Evolutionary conservation across 495 filamentous ascomycete genomes (phyloP).

Genomic region (Aspergillus conjunctus): DNA sequence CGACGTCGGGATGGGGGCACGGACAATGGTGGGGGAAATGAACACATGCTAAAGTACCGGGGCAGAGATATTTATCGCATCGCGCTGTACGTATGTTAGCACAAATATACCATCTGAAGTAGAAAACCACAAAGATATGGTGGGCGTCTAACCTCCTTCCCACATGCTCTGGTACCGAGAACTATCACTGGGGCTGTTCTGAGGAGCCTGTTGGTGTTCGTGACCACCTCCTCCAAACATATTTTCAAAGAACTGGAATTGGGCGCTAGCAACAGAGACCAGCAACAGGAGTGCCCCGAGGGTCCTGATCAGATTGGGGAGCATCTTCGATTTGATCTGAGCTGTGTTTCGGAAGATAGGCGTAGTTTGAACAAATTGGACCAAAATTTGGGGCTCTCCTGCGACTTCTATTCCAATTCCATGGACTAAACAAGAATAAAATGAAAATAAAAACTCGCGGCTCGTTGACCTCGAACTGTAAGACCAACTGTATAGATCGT

Average conservation of each 20-base stretch:
- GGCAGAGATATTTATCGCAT: slow-evolving; percentile 91
- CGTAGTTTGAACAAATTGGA: too few species aligned
- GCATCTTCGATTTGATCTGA: slow-evolving; percentile 25
- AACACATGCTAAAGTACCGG: slow-evolving; percentile 85
- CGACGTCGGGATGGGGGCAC: slow-evolving; percentile 75
- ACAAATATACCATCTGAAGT: slow-evolving; percentile 3
- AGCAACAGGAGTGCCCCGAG: slow-evolving; percentile 53
- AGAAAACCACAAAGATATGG: slow-evolving; percentile 1
- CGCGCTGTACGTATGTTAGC: slow-evolving; percentile 48
- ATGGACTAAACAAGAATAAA: not conserved
- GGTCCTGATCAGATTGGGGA: slow-evolving; percentile 27
- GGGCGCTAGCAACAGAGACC: slow-evolving; percentile 55
- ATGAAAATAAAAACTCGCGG: not conserved
- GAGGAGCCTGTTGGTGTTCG: slow-evolving; percentile 63
- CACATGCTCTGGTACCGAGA: slow-evolving; percentile 74
- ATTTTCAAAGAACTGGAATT: slow-evolving; percentile 91
- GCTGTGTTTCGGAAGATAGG: too few species aligned
- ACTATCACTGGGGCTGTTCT: slow-evolving; percentile 80
- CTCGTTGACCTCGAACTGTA: not conserved
- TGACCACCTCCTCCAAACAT: slow-evolving; percentile 66
- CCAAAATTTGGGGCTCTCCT: too few species aligned
- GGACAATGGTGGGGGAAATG: slow-evolving; percentile 94
- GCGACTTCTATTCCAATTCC: too few species aligned
- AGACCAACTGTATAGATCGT: not conserved
- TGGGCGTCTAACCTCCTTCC: slow-evolving; percentile 51